Base-by-base conservation (phyloP, 345 rosid genomes). In the Camelina hispida region DNA sequence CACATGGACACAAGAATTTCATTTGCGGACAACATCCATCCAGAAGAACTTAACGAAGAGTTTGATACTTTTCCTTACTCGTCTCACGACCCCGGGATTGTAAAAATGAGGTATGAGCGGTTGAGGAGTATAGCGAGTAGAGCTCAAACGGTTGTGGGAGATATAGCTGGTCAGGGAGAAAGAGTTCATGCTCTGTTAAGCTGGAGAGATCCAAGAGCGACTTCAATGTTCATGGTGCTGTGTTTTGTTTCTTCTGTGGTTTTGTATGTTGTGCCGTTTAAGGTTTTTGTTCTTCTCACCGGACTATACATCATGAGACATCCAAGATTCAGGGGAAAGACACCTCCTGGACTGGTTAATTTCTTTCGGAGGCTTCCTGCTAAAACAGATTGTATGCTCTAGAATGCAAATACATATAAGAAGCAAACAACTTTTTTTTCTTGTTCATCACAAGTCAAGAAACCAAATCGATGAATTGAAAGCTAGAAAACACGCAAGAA, bases 161-260 rank as follows among this genome's bases (percentile, higher is more conserved):
- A 96, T 73, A 79, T 93, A 23, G 99, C 99, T 2, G 80, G 93
- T 40, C 99, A 96, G 78, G 99, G 95, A 38, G 98, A 96, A 76
- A 81, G 99, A 73, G 43, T 89, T 71, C 95, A 86, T 32, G 88
- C 90, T 47, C 69, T 93, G 25, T 74, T 93, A 62, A 91, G 93
- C 81, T 96, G 97, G 99, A 87, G 98, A 47, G 98, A 93, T 82
- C 93, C 96, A 13, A 88, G 98, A 6, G 99, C 98, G 15, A 88
- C 98, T 3, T 77, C 85, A 7, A 77, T 93, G 20, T 96, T 86
- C 77, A 65, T 91, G 81, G 74, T 84, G 10, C 78, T 89, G 71
- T 91, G 98, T 78, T 69, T 96, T 55, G 22, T 85, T 34, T 84
- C 91, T 25, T 93, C 97, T 20, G 56, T 87, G 52, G 87, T 90